Evolutionary conservation across 495 filamentous ascomycete species (phyloP), one percentile per base, ranked within the genome.

Genomic region (Paragyromitra xinjiangensis): DNA sequence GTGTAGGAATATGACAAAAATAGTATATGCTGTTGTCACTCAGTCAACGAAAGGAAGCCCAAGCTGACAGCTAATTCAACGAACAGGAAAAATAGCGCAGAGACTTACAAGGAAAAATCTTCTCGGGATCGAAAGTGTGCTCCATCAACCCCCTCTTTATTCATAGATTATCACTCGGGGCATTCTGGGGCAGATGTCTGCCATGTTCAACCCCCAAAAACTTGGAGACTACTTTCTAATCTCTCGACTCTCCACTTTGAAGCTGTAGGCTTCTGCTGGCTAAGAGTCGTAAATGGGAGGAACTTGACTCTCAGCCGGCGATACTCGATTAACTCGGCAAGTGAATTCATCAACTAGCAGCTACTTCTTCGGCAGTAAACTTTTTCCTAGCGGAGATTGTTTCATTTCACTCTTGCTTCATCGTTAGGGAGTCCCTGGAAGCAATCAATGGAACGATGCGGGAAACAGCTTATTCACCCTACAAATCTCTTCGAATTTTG

Each of bases 91-190:
- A 59, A 45, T 48, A 24, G 67, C 67, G 55, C 67, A 70, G 40
- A 56, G 14, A 29, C 19, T 45, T 40, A 3, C 16, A 40, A 53
- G 29, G 64, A 14, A 40, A 8, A 26, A 44, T 22, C 55, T 70
- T 70, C 42, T 24, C 16, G 14, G 22, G 29, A 24, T 51, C 24
- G 14, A n/a, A 42, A 19, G 40, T 44, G 12, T 37, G 12, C 19
- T 39, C 24, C 4, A 61, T 61, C 29, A 39, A 61, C 56, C 12
- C 29, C 26, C 14, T 9, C 29, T 37, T 0, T n/a, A 55, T 58
- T 69, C 66, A 69, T 29, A 26, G 37, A 44, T 42, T 69, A 69
- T 69, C 66, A 69, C 66, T 69, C 66, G 66, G 50, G 39, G 11
- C 6, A 44, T 44, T 22, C 1, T 42, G 1, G 29, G 39, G 19